Base-by-base conservation (phyloP, 139 green algal genomes). In the Chlorella sp. region DNA sequence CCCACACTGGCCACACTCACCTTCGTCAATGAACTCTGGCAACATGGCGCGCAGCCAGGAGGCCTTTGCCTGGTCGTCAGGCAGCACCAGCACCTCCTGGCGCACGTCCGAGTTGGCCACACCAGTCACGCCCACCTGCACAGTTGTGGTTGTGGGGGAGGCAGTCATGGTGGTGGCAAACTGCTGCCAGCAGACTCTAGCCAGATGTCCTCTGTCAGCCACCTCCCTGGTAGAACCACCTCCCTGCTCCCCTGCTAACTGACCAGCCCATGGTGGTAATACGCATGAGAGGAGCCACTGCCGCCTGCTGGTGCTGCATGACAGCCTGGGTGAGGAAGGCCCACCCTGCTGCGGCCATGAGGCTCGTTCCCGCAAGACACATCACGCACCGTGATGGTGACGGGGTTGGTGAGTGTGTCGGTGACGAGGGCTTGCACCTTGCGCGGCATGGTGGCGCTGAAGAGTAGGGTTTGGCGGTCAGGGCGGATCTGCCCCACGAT, bases 401-500 rank as follows among this genome's bases (percentile, higher is more conserved):
- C 85, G 2, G 93, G 93, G n/a, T 79, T 77, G 34, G 76, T 87
- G 34, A 97, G 82, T 2, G 86, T 82, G 34, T 97, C 91, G 0
- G 75, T 31, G 26, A 90, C 88, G 49, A 98, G 84, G 32, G 83
- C 76, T 71, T 96, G 85, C 23, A 98, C 66, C 81, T 87, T 72
- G 62, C 70, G 26, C 1, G 93, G 94, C 92, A 98, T 96, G 24
- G 93, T 98, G 42, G 93, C 93, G 51, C 75, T 89, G 85, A 98
- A 98, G 49, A 98, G 87, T 75, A 97, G 80, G 61, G 91, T 96
- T 79, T 97, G 94, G 42, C 92, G 72, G 75, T 97, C 92, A 14
- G 91, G 90, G 22, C 93, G 83, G 32, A 96, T 88, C 82, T 96
- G 89, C 14, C 86, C 91, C 6, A 96, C 62, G 62, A 98, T 88